Percentiles rank a stretch among this genome's conserved stretches.
These are phyloP conservation scores for Primulina huaijiensis DNA, from an alignment of 257 asterid species.

Conservation along the genomic window DNA sequence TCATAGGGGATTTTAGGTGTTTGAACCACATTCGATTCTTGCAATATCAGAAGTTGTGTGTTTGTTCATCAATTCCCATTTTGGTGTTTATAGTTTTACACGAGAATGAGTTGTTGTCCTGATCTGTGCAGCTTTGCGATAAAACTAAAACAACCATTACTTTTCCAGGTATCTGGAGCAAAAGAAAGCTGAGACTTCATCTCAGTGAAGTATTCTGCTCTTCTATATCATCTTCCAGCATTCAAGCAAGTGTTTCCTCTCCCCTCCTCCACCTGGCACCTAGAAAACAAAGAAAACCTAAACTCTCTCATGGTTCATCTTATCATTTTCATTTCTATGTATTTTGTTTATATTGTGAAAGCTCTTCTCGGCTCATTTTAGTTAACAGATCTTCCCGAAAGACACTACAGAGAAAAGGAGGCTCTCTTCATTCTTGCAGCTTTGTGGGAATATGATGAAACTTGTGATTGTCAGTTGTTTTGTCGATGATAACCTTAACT, in stretches of 20 bases:
- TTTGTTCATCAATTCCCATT: not conserved
- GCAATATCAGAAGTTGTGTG: not conserved
- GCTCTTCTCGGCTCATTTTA: not conserved
- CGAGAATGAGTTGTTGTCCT: not conserved
- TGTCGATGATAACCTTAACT: not conserved
- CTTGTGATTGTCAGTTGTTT: not conserved
- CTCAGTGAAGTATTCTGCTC: constrained; percentile 24
- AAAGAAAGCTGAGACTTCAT: constrained; percentile 28
- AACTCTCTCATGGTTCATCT: not conserved
- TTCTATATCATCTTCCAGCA: not conserved
- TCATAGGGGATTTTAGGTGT: not conserved
- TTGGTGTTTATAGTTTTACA: not conserved
- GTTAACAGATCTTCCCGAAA: not conserved
- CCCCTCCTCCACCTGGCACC: constrained; percentile 27
- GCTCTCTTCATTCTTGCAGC: not conserved
- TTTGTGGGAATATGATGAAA: not conserved
- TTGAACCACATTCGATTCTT: not conserved
- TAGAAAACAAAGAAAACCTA: not conserved
- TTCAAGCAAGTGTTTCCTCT: not conserved
- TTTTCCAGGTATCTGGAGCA: constrained; percentile 31
- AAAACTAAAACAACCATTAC: not conserved
- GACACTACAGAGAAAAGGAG: too few relatives aligned
- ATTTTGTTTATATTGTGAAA: too few relatives aligned
- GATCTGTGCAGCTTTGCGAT: not conserved
- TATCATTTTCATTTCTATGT: too few relatives aligned